phyloP scores from a whole-genome alignment of 768 basidiomycete species.

The Pisolithus orientalis region DNA sequence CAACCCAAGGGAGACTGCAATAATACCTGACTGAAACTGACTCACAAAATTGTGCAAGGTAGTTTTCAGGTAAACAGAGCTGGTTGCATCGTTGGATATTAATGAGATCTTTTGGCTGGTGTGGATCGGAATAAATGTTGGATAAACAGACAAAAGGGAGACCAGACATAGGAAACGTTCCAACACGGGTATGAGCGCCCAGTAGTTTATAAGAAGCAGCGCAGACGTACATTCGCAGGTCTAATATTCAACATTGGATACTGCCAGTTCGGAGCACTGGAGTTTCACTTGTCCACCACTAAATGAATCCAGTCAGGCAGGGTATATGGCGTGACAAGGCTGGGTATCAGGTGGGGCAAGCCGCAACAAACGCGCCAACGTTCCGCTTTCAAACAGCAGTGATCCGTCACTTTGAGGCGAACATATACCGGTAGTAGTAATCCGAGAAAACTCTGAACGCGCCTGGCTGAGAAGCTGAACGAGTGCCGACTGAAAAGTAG shows the following conservation, averaged over 20 bases:
- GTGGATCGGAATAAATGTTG: background rate
- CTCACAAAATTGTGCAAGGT: conserved; percentile 29
- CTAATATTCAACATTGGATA: conserved; percentile 16
- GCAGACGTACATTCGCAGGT: conserved; percentile 20
- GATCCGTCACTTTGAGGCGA: too few relatives aligned
- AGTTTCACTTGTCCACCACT: too few relatives aligned
- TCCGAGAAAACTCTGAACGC: too few relatives aligned
- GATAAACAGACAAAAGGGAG: background rate
- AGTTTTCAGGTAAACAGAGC: conserved; percentile 48
- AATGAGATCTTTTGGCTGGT: conserved; percentile 41
- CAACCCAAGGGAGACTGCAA: background rate
- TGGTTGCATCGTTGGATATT: conserved; percentile 47
- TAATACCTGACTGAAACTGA: conserved; percentile 4
- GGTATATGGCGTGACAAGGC: too few relatives aligned
- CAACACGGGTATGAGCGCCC: background rate
- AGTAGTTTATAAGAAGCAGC: background rate
- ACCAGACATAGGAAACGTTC: background rate
- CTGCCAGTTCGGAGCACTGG: too few relatives aligned
- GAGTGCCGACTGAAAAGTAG: too few relatives aligned
- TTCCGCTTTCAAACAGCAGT: too few relatives aligned
- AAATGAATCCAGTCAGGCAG: too few relatives aligned
- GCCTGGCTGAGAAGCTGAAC: too few relatives aligned
- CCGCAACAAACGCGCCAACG: too few relatives aligned
- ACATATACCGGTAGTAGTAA: too few relatives aligned
- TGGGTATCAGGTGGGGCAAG: too few relatives aligned